Evolutionary conservation across 148 eudicot genomes (phyloP).

Genomic region (Oxyria digyna): DNA sequence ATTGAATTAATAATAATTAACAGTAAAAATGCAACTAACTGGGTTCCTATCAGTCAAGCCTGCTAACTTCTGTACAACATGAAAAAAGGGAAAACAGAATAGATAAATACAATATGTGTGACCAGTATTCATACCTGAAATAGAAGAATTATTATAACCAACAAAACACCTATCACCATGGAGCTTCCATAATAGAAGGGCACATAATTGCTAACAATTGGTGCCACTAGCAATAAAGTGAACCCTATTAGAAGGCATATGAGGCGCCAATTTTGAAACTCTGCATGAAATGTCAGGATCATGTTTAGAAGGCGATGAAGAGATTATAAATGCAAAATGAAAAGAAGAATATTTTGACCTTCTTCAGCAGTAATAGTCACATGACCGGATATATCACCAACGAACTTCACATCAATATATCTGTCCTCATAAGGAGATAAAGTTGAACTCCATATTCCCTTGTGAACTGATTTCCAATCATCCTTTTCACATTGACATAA

Average conservation of each 20-base stretch:
- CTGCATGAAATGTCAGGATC: slow-evolving; percentile 26
- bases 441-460: slow-evolving; percentile 57
- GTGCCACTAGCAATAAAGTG: slow-evolving; percentile 53
- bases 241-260: slow-evolving; percentile 57
- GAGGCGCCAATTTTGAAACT: slow-evolving; percentile 76
- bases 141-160: slow-evolving; percentile 75
- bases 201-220: slow-evolving; percentile 83
- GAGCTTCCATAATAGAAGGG: slow-evolving; percentile 95
- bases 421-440: slow-evolving; percentile 74
- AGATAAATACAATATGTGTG: background rate
- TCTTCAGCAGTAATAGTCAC: slow-evolving; percentile 51
- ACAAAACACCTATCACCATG: slow-evolving; percentile 77
- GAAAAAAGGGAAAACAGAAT: background rate
- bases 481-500: slow-evolving; percentile 75
- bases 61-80: background rate
- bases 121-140: slow-evolving; percentile 56
- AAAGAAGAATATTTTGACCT: slow-evolving; percentile 30
- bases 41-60: too few relatives aligned
- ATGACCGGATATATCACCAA: slow-evolving; percentile 62
- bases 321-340: background rate
- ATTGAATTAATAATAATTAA: too few relatives aligned
- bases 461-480: slow-evolving; percentile 57
- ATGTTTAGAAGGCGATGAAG: background rate
- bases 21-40: too few relatives aligned
- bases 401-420: slow-evolving; percentile 71